These are phyloP conservation scores for Beta vulgaris DNA, from an alignment of 148 eudicot species.

Conservation along the genomic window DNA sequence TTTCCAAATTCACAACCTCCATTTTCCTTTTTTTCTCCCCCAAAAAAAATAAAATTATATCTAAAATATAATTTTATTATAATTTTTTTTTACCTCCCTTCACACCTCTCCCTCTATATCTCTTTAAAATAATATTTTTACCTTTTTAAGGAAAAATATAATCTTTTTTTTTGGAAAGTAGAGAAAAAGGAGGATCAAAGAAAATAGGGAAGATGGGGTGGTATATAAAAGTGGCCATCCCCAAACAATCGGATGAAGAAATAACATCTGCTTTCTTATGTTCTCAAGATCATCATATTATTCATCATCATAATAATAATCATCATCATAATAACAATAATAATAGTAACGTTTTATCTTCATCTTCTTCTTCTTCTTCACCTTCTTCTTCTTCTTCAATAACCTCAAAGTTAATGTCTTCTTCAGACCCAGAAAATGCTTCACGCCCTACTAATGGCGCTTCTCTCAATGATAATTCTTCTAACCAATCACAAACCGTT, in stretches of 20 bases:
- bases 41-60: no score
- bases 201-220: slow-evolving; percentile 12
- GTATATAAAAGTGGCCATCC: slow-evolving; percentile 30
- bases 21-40: background rate
- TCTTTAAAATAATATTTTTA: no score
- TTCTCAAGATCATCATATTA: background rate
- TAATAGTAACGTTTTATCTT: no score
- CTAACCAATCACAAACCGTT: background rate
- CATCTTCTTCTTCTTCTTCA: background rate
- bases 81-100: background rate
- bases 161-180: no score
- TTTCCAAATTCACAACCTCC: background rate
- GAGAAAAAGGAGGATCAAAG: background rate
- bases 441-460: slow-evolving; percentile 6
- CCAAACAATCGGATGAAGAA: slow-evolving; percentile 27
- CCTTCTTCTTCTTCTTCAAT: background rate
- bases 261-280: slow-evolving; percentile 19
- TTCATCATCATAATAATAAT: background rate
- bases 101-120: background rate
- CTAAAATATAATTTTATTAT: no score
- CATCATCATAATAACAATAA: background rate
- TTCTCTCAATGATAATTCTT: background rate
- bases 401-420: background rate
- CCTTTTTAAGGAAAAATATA: background rate
- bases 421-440: slow-evolving; percentile 21